A percentile compares a stretch with the other conserved stretches of the same genome.
Evolutionary conservation across 1,284 basidiomycete species (phyloP).

Genomic region (Cryptococcus sp.): DNA sequence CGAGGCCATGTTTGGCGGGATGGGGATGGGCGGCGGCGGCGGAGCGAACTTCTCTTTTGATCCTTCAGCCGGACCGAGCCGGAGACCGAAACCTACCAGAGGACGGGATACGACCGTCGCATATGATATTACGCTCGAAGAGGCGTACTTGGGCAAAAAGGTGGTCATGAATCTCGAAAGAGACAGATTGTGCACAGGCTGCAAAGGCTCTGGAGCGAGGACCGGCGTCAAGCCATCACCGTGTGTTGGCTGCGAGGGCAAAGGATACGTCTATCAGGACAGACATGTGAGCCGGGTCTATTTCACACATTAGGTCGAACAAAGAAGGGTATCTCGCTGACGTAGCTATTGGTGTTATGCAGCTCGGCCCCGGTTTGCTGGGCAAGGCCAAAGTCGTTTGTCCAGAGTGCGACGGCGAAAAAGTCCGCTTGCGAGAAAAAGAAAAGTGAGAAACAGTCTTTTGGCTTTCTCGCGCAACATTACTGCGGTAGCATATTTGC

Average conservation of each 20-base stretch:
- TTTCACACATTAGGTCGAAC: background rate
- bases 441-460: constrained; percentile 63
- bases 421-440: constrained; percentile 80
- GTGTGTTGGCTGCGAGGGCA: constrained; percentile 81
- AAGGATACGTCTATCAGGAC: constrained; percentile 52
- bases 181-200: constrained; percentile 73
- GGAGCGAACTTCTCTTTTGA: constrained; percentile 39
- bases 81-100: constrained; percentile 54
- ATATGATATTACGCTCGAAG: constrained; percentile 85
- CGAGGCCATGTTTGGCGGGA: constrained; percentile 68
- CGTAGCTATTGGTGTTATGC: background rate
- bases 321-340: background rate
- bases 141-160: constrained; percentile 87
- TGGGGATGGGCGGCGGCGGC: constrained; percentile 53
- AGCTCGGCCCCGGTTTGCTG: constrained; percentile 53
- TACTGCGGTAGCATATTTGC: background rate
- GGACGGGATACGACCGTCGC: constrained; percentile 72
- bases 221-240: constrained; percentile 75
- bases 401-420: constrained; percentile 75
- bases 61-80: constrained; percentile 58
- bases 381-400: constrained; percentile 62
- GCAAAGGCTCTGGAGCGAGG: constrained; percentile 83
- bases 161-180: constrained; percentile 89
- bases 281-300: constrained; percentile 40
- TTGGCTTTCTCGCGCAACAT: background rate